phyloP scores from a whole-genome alignment of 805 yeast genomes.

The Pichia californica region DNA sequence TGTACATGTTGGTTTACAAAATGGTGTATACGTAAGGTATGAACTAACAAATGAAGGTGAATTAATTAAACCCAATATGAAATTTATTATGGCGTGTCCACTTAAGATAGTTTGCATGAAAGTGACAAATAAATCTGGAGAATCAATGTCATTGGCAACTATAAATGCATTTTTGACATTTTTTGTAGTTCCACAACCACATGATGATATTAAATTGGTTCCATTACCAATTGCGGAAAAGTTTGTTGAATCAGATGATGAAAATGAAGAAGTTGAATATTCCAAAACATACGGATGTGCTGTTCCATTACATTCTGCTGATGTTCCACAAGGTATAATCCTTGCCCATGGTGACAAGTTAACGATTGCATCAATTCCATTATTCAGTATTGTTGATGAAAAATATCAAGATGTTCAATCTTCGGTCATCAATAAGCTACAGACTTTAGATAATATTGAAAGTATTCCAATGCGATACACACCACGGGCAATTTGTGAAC shows the following conservation, averaged over 20 bases:
- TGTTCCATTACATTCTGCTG: slow-evolving; percentile 52
- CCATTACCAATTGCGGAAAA: slow-evolving; percentile 40
- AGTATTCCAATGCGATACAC: slow-evolving; percentile 41
- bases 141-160: neutral
- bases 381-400: slow-evolving; percentile 28
- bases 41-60: slow-evolving; percentile 58
- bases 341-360: slow-evolving; percentile 50
- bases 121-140: neutral
- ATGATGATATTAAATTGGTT: slow-evolving; percentile 33
- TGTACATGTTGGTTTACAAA: slow-evolving; percentile 75
- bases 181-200: slow-evolving; percentile 4
- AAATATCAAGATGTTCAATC: neutral
- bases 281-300: slow-evolving; percentile 4
- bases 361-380: slow-evolving; percentile 40
- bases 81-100: slow-evolving; percentile 4
- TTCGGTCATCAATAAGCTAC: neutral
- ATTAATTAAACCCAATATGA: slow-evolving; percentile 37
- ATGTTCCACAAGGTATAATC: slow-evolving; percentile 54
- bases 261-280: neutral
- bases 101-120: neutral
- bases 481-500: slow-evolving; percentile 39
- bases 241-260: slow-evolving; percentile 30
- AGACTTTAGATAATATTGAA: slow-evolving; percentile 28
- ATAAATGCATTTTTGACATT: slow-evolving; percentile 4
- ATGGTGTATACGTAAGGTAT: slow-evolving; percentile 72